phyloP scores from a whole-genome alignment of 2,329 filamentous ascomycete species.

The Hirsutella rhossiliensis region DNA sequence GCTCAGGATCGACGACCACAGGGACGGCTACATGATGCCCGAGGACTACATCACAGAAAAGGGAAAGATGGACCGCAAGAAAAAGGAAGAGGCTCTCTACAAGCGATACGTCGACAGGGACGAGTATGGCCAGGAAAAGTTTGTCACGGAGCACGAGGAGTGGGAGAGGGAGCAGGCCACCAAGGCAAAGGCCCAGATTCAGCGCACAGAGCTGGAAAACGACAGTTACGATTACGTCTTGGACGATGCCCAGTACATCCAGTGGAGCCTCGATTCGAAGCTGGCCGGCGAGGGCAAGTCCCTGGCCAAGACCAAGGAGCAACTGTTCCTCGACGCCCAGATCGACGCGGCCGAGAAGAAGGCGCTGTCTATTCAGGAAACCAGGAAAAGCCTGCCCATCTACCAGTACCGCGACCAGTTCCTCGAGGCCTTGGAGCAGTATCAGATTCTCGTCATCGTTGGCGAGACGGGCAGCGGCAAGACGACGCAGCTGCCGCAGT shows the following conservation, averaged over 20 bases:
- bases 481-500: conserved; percentile 90
- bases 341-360: conserved; percentile 83
- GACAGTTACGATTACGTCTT: conserved; percentile 90
- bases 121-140: conserved; percentile 77
- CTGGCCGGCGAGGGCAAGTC: conserved; percentile 59
- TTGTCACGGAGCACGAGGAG: conserved; percentile 87
- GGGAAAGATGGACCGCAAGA: conserved; percentile 74
- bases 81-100: conserved; percentile 83
- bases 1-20: conserved; percentile 77
- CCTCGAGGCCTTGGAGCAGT: conserved; percentile 70
- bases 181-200: conserved; percentile 80
- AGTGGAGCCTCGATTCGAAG: conserved; percentile 66
- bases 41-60: conserved; percentile 94
- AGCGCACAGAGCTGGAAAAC: conserved; percentile 59
- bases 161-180: conserved; percentile 87
- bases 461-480: conserved; percentile 94
- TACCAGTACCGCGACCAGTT: conserved; percentile 81
- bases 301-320: conserved; percentile 54
- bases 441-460: conserved; percentile 83
- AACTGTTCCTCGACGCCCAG: conserved; percentile 66
- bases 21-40: conserved; percentile 84
- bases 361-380: conserved; percentile 80
- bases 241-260: conserved; percentile 78
- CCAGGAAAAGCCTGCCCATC: conserved; percentile 79
- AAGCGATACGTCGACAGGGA: conserved; percentile 82